Evolutionary conservation across 2,329 filamentous ascomycete species (phyloP).

Genomic region (Elsinoe fawcettii): DNA sequence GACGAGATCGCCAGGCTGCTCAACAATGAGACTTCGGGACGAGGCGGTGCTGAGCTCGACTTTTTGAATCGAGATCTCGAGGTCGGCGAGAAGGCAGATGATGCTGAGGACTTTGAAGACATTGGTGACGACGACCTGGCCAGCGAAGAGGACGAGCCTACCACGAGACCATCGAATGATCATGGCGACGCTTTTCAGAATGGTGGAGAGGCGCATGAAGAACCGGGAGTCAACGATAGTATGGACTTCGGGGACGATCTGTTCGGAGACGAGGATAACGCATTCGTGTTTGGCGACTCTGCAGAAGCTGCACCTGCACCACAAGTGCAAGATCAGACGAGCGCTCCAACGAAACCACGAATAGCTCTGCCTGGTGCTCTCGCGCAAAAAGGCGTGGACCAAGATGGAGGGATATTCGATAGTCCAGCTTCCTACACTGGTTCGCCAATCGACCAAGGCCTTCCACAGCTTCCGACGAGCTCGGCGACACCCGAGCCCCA

Average conservation of each 20-base stretch:
- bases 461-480: conserved; percentile 6
- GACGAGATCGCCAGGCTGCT: conserved; percentile 26
- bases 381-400: conserved; percentile 8
- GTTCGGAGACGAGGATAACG: conserved; percentile 53
- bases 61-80: conserved; percentile 32
- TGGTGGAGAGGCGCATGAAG: conserved; percentile 29
- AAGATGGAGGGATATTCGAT: conserved; percentile 6
- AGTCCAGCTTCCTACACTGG: conserved; percentile 12
- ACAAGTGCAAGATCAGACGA: background rate
- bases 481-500: conserved; percentile 14
- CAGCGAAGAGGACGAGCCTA: conserved; percentile 57
- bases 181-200: conserved; percentile 20
- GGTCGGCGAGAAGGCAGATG: conserved; percentile 71
- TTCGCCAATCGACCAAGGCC: conserved; percentile 2
- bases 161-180: conserved; percentile 8
- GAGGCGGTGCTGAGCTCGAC: conserved; percentile 24
- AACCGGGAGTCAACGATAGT: conserved; percentile 48
- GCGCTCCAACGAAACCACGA: background rate
- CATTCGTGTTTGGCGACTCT: conserved; percentile 20
- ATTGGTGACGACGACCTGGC: conserved; percentile 87
- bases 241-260: conserved; percentile 53
- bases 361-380: conserved; percentile 17
- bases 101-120: conserved; percentile 85
- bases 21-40: conserved; percentile 21
- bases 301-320: background rate